Evolutionary conservation across 208 protist genomes (phyloP).

Genomic region (Crithidia sp.): DNA sequence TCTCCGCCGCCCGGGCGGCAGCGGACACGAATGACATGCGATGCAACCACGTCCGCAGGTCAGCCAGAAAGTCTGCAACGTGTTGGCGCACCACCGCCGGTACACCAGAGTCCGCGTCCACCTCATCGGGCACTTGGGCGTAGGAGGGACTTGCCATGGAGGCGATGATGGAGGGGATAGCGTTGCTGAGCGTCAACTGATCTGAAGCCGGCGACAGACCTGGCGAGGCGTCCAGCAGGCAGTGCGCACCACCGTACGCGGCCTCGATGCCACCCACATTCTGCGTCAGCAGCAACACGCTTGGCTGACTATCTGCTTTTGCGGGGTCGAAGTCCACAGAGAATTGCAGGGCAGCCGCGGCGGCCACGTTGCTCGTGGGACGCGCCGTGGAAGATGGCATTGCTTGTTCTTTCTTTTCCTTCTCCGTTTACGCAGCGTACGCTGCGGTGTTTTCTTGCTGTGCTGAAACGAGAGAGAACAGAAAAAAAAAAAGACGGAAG

Average conservation of each 20-base stretch:
- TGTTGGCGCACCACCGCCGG: constrained; percentile 19
- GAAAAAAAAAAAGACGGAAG: constrained; percentile 12
- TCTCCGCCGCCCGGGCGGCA: constrained; percentile 19
- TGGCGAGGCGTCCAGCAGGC: neutral
- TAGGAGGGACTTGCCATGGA: constrained; percentile 9
- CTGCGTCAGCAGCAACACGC: constrained; percentile 72
- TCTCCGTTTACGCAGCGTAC: neutral
- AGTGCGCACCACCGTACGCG: neutral
- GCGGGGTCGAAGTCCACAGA: constrained; percentile 29
- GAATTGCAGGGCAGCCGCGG: constrained; percentile 25
- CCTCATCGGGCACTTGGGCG: constrained; percentile 5
- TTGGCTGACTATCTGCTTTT: constrained; percentile 38
- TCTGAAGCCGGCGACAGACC: constrained; percentile 10
- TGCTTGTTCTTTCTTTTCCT: neutral
- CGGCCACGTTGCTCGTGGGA: constrained; percentile 4
- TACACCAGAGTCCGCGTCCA: constrained; percentile 14
- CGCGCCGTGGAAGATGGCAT: neutral
- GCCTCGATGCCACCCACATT: constrained; percentile 77
- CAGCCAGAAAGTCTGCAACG: constrained; percentile 57
- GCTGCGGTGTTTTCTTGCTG: neutral
- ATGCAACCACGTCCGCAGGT: constrained; percentile 67
- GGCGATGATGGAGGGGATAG: constrained; percentile 5
- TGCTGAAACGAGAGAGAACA: neutral
- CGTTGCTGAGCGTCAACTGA: neutral
- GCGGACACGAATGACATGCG: constrained; percentile 40